Evolutionary conservation across 768 basidiomycete genomes (phyloP).

Genomic region (Kwoniella dejecticola): DNA sequence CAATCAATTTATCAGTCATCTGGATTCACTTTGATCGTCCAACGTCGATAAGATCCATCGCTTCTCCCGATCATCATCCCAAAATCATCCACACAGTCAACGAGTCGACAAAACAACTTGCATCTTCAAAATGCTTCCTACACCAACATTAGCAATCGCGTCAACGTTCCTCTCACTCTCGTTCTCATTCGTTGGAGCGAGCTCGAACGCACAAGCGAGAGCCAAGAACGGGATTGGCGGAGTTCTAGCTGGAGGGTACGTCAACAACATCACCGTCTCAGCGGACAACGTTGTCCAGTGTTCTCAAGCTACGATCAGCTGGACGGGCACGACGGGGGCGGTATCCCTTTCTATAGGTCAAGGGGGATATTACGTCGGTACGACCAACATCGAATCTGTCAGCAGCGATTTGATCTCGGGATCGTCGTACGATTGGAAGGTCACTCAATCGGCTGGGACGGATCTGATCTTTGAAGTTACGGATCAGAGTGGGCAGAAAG

Average conservation of each 20-base stretch:
- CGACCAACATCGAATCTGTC: conserved; percentile 33
- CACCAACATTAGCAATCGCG: no score
- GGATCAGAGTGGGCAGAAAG: conserved; percentile 39
- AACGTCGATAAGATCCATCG: no score
- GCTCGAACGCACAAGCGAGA: neutral
- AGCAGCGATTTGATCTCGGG: conserved; percentile 21
- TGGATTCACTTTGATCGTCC: no score
- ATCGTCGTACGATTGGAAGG: conserved; percentile 33
- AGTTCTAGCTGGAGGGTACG: conserved; percentile 14
- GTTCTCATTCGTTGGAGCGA: neutral
- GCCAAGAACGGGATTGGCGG: conserved; percentile 2
- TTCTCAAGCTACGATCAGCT: conserved; percentile 39
- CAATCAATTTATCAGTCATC: neutral
- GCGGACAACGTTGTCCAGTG: conserved; percentile 46
- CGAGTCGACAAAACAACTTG: no score
- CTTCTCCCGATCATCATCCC: no score
- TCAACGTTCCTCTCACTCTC: neutral
- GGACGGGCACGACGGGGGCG: conserved; percentile 42
- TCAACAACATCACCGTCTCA: conserved; percentile 44
- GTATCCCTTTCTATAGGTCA: conserved; percentile 44
- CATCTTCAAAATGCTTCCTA: no score
- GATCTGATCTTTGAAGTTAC: conserved; percentile 50
- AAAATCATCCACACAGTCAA: no score
- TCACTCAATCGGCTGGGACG: conserved; percentile 33
- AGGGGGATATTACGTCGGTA: conserved; percentile 50